These are phyloP conservation scores for Xanthoconium stramineum DNA, from an alignment of 768 basidiomycete species.

Conservation along the genomic window DNA sequence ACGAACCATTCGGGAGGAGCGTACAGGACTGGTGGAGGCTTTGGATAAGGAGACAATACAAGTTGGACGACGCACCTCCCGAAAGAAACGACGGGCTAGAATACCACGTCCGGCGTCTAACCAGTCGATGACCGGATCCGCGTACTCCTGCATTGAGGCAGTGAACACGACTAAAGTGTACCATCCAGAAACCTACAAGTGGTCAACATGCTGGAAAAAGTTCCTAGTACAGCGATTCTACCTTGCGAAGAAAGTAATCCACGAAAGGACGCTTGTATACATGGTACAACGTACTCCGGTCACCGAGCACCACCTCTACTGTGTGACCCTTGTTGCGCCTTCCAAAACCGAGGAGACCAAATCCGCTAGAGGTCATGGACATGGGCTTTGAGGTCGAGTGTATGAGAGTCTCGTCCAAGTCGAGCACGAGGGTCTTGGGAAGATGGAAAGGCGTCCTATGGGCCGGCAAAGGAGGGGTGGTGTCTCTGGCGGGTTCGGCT, in stretches of 20 bases:
- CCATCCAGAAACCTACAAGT: slow-evolving; percentile 88
- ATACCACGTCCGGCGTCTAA: slow-evolving; percentile 93
- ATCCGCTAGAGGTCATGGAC: slow-evolving; percentile 42
- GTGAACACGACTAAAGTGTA: slow-evolving; percentile 99
- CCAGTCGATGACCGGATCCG: slow-evolving; percentile 99
- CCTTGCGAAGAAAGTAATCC: slow-evolving; percentile 90
- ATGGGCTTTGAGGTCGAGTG: slow-evolving; percentile 91
- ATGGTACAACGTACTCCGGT: slow-evolving; percentile 88
- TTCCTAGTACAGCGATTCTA: slow-evolving; percentile 30
- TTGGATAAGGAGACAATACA: neutral
- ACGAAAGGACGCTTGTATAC: slow-evolving; percentile 98
- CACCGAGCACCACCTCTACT: slow-evolving; percentile 90
- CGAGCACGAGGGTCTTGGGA: slow-evolving; percentile 93
- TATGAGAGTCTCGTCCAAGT: slow-evolving; percentile 97
- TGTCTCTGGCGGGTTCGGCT: slow-evolving; percentile 36
- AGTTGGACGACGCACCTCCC: slow-evolving; percentile 61
- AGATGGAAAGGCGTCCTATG: slow-evolving; percentile 72
- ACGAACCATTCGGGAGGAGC: slow-evolving; percentile 86
- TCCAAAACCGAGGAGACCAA: slow-evolving; percentile 61
- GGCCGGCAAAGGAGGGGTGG: slow-evolving; percentile 46
- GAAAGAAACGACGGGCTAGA: slow-evolving; percentile 82
- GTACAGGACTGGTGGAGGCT: slow-evolving; percentile 72
- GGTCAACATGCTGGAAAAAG: slow-evolving; percentile 5
- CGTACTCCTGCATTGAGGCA: slow-evolving; percentile 98
- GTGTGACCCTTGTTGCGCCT: slow-evolving; percentile 71